Base-by-base conservation (phyloP, 106 monocot species). In the Dioscorea dumetorum region DNA sequence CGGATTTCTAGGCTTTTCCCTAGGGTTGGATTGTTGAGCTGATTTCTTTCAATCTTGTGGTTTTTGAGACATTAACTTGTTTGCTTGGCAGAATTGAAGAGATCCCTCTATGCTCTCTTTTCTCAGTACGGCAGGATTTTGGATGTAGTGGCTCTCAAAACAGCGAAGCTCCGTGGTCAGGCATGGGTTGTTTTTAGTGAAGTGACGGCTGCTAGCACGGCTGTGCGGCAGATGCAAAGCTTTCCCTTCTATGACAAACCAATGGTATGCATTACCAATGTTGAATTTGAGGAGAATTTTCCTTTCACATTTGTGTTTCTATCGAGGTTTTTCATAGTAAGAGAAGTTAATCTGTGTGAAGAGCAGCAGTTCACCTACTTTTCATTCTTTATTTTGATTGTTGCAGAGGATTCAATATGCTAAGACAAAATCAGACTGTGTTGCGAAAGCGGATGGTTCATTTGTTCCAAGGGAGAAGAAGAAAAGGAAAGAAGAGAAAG, bases 401-500 rank as follows among this genome's bases (percentile, higher is more conserved):
- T 3, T 85, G 62, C 81, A 91, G 97, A 74, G 89, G 48, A 84
- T 97, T 66, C 97, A 97, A 81, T 97, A 87, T 75, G 97, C 91
- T 21, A 97, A 92, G 79, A 82, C 83, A 57, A 97, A 91, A 70
- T 97, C 97, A 52, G 97, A 97, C 77, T 97, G 97, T 80, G 67
- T 97, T 74, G 89, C 92, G 57, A 92, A 89, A 69, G 92, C 71
- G 15, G 97, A 97, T 73, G 97, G 97, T 41, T 80, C 87, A 14
- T 87, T 69, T 76, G 85, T 72, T 72, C 82, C 85, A 22, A 88
- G 75, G 75, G 97, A 92, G 50, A 97, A 97, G 81, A 92, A 84
- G 79, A 97, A 92, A 79, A 89, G 74, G 50, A 86, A 92, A 83
- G 88, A 97, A 79, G 97, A 97, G 59, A 97, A 97, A 90, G 92